phyloP scores from a whole-genome alignment of 169 alveolate genomes.

The Plasmodium inui region DNA sequence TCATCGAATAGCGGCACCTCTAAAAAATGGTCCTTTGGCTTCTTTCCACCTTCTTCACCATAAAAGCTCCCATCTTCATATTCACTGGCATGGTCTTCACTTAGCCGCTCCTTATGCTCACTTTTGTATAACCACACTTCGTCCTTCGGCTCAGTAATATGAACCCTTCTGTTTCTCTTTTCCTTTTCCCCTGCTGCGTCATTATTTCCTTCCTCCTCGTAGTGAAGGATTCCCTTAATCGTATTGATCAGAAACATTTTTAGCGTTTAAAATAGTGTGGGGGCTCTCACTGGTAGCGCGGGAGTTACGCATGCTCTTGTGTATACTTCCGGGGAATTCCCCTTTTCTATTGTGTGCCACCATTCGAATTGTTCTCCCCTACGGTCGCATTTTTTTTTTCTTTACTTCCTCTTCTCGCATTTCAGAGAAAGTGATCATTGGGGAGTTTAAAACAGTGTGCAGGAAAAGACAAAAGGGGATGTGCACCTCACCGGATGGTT shows the following conservation, averaged over 20 bases:
- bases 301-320: not conserved
- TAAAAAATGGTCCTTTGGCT: constrained; percentile 56
- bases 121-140: constrained; percentile 72
- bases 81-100: constrained; percentile 50
- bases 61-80: constrained; percentile 1
- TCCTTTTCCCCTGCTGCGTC: constrained; percentile 13
- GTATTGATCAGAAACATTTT: constrained; percentile 36
- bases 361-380: not conserved
- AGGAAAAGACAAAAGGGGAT: not conserved
- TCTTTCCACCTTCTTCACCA: constrained; percentile 45
- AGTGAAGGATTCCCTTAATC: constrained; percentile 17
- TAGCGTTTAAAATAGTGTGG: not conserved
- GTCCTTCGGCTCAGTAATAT: constrained; percentile 64
- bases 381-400: not conserved
- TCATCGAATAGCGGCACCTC: constrained; percentile 77
- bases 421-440: not conserved
- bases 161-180: constrained; percentile 35
- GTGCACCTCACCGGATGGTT: not conserved
- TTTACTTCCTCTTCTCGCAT: not conserved
- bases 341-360: not conserved
- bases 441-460: not conserved
- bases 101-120: constrained; percentile 32
- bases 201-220: constrained; percentile 28
- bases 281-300: not conserved
- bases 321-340: not conserved